Evolutionary conservation across 108 stramenopile species (phyloP).

Genomic region (Asterionellopsis glacialis): DNA sequence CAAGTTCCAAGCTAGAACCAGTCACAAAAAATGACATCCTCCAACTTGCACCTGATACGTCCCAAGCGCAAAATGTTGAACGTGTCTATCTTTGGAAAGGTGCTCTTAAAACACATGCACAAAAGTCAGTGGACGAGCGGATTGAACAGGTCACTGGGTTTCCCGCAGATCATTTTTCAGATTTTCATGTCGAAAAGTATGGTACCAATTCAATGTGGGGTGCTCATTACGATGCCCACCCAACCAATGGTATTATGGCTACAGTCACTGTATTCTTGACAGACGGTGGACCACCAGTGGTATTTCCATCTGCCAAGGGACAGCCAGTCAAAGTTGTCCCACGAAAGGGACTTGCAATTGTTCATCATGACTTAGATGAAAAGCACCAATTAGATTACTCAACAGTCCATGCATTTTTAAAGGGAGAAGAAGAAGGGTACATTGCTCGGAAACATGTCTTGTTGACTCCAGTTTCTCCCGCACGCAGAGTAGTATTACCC

Average conservation of each 20-base stretch:
- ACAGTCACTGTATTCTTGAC: slow-evolving; percentile 79
- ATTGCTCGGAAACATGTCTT: slow-evolving; percentile 82
- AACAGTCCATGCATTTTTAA: slow-evolving; percentile 65
- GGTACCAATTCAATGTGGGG: slow-evolving; percentile 49
- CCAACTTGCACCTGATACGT: slow-evolving; percentile 36
- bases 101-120: slow-evolving; percentile 39
- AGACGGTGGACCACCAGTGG: slow-evolving; percentile 7
- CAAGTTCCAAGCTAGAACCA: slow-evolving; percentile 37
- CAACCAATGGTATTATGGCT: slow-evolving; percentile 40
- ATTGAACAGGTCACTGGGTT: slow-evolving; percentile 89
- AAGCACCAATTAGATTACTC: slow-evolving; percentile 54
- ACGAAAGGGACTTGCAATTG: slow-evolving; percentile 72
- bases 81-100: slow-evolving; percentile 82
- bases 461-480: slow-evolving; percentile 43
- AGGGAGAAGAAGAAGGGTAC: slow-evolving; percentile 29
- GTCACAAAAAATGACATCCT: slow-evolving; percentile 41
- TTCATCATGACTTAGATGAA: slow-evolving; percentile 83
- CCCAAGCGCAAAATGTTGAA: slow-evolving; percentile 40
- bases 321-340: slow-evolving; percentile 61
- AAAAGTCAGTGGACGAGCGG: slow-evolving; percentile 76
- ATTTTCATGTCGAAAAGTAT: slow-evolving; percentile 71
- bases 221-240: slow-evolving; percentile 60
- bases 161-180: slow-evolving; percentile 66
- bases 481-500: slow-evolving; percentile 69
- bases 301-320: slow-evolving; percentile 13